These are phyloP conservation scores for Populus tomentosa DNA, from an alignment of 441 rosid genomes.

Conservation along the genomic window DNA sequence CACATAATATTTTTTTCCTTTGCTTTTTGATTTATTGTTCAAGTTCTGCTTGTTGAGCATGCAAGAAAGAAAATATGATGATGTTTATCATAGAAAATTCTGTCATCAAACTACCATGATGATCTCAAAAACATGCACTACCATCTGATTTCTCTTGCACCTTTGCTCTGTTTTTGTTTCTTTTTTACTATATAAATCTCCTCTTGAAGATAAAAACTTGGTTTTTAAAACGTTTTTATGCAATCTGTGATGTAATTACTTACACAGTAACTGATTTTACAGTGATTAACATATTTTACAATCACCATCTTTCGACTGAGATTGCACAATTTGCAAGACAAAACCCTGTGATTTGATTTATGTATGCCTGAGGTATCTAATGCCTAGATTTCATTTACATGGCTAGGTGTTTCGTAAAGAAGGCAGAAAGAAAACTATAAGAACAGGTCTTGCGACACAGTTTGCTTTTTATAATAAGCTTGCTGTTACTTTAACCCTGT, in stretches of 20 bases:
- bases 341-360: no score
- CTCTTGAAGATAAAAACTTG: neutral
- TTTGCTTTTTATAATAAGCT: conserved; percentile 9
- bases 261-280: neutral
- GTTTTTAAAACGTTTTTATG: neutral
- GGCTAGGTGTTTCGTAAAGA: conserved; percentile 21
- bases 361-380: conserved; percentile 26
- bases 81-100: conserved; percentile 4
- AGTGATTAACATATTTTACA: neutral
- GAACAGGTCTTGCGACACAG: conserved; percentile 26
- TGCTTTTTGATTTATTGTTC: no score
- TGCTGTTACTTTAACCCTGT: conserved; percentile 16
- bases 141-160: conserved; percentile 28
- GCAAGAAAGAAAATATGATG: conserved; percentile 5
- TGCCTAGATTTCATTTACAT: conserved; percentile 5
- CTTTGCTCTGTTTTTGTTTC: neutral
- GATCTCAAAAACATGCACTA: conserved; percentile 27
- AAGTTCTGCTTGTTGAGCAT: neutral
- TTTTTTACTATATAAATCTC: neutral
- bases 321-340: neutral
- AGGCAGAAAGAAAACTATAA: conserved; percentile 6
- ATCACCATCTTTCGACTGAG: conserved; percentile 34
- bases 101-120: conserved; percentile 7
- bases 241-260: neutral
- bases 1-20: no score